Conservation (phyloP, 1,284 basidiomycete genomes). For the Heliocybe sulcata region DNA sequence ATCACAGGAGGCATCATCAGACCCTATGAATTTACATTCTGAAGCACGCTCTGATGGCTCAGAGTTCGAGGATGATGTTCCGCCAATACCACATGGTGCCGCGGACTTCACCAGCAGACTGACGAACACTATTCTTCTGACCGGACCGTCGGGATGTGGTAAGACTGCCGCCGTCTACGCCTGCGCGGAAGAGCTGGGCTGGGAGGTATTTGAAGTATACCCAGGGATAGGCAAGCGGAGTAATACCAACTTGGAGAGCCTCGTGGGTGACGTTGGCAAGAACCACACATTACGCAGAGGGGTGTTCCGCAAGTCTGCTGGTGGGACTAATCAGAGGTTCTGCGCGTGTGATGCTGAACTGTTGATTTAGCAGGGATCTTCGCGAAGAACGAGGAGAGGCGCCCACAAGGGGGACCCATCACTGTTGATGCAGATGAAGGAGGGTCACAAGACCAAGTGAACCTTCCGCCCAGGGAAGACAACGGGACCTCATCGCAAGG, state of each 20-base stretch:
- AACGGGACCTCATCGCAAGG: neutral
- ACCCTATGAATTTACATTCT: neutral
- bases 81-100: conserved; percentile 3
- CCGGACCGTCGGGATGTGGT: conserved; percentile 80
- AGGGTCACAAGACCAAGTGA: neutral
- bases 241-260: conserved; percentile 68
- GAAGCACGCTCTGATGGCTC: neutral
- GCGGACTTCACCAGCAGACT: conserved; percentile 40
- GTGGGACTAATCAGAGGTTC: neutral
- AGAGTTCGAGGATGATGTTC: conserved; percentile 12
- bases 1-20: too few species aligned
- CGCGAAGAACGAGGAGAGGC: neutral
- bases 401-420: neutral
- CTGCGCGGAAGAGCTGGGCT: conserved; percentile 88
- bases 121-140: conserved; percentile 80
- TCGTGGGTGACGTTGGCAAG: conserved; percentile 90
- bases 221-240: conserved; percentile 90
- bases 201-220: conserved; percentile 96
- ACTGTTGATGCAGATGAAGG: neutral
- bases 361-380: neutral
- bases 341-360: neutral
- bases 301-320: neutral
- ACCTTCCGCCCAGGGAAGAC: neutral
- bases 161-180: conserved; percentile 94
- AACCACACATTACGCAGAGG: conserved; percentile 73